Conservation (phyloP, 805 yeast genomes). For the Candida odintsovae region DNA sequence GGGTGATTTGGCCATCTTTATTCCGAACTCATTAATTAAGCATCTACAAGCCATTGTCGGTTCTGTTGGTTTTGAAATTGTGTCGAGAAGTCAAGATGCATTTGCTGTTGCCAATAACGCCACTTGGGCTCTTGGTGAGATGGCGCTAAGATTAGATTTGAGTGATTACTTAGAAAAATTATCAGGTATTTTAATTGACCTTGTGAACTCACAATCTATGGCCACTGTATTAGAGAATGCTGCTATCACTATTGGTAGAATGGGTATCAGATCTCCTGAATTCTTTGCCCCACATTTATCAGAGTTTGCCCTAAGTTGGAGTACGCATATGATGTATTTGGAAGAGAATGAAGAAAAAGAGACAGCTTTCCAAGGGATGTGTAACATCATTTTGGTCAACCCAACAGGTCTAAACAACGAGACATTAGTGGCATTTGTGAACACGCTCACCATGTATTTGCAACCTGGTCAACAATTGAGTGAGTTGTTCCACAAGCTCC, state of each 20-base stretch:
- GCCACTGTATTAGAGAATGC: constrained; percentile 76
- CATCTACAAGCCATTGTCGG: constrained; percentile 48
- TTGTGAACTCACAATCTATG: constrained; percentile 52
- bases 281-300: constrained; percentile 53
- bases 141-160: constrained; percentile 54
- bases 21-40: constrained; percentile 29
- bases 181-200: constrained; percentile 50
- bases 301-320: constrained; percentile 63
- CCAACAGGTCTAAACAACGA: constrained; percentile 57
- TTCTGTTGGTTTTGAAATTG: constrained; percentile 65
- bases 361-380: constrained; percentile 79
- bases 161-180: constrained; percentile 49
- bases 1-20: constrained; percentile 79
- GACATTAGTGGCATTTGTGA: constrained; percentile 48
- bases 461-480: constrained; percentile 44
- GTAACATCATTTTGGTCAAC: constrained; percentile 56
- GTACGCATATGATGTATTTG: constrained; percentile 56
- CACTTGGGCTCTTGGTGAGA: constrained; percentile 90
- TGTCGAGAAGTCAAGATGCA: constrained; percentile 42
- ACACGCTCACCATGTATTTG: constrained; percentile 51
- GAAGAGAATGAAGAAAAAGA: constrained; percentile 87
- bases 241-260: constrained; percentile 83
- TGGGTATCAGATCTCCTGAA: constrained; percentile 62
- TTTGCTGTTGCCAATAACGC: constrained; percentile 80
- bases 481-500: constrained; percentile 39